Percentiles rank a stretch among this genome's conserved stretches.
phyloP scores from a whole-genome alignment of 2,329 filamentous ascomycete genomes.

The Ceratocystis cubensis region DNA sequence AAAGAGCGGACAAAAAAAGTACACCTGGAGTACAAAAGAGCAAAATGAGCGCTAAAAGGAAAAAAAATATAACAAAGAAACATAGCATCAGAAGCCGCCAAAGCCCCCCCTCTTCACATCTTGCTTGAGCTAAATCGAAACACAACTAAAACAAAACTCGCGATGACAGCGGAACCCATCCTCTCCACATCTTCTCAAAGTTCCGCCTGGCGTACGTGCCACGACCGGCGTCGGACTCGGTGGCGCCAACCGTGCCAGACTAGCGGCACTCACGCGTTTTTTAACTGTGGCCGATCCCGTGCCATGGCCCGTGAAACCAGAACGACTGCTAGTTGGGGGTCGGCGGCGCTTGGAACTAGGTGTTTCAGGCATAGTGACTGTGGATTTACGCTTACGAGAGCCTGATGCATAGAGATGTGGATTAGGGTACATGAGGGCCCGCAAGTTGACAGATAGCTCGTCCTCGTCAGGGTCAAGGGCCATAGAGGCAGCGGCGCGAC shows the following conservation, averaged over 20 bases:
- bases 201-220: constrained; percentile 39
- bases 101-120: not conserved
- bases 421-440: constrained; percentile 10
- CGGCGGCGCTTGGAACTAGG: not conserved
- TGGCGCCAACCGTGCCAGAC: not conserved
- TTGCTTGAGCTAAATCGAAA: constrained; percentile 25
- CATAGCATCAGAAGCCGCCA: too few relatives aligned
- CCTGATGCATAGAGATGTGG: too few relatives aligned
- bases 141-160: constrained; percentile 49
- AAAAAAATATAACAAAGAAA: not conserved
- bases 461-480: constrained; percentile 30
- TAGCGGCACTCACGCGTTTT: constrained; percentile 13
- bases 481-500: constrained; percentile 34
- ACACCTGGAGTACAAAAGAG: not conserved
- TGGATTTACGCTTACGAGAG: not conserved
- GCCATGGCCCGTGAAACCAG: not conserved
- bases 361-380: not conserved
- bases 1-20: not conserved
- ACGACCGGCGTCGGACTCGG: constrained; percentile 20
- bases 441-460: constrained; percentile 30
- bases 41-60: not conserved
- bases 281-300: constrained; percentile 2
- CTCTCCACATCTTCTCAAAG: constrained; percentile 40
- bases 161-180: constrained; percentile 43
- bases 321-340: not conserved